Evolutionary conservation across 352 stramenopile species (phyloP).

Genomic region (Phytopythium kandeliae): DNA sequence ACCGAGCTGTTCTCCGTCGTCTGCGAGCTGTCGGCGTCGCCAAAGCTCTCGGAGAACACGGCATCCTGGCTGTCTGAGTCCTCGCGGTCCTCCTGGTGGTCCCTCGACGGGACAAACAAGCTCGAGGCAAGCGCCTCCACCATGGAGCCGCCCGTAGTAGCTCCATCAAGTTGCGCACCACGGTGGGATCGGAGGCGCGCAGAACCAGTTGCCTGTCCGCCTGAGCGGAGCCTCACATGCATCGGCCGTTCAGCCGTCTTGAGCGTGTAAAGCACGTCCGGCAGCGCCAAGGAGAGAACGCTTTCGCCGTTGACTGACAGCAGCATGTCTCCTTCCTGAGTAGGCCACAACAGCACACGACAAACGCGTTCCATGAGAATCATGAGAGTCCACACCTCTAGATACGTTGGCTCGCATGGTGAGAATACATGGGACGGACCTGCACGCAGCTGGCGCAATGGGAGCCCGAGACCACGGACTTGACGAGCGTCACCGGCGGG

Average conservation of each 20-base stretch:
- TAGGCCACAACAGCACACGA: no score
- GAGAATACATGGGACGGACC: constrained; percentile 16
- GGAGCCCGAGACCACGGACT: constrained; percentile 40
- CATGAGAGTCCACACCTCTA: no score
- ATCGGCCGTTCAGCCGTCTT: constrained; percentile 66
- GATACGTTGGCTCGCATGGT: no score
- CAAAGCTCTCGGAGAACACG: constrained; percentile 74
- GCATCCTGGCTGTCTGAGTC: constrained; percentile 64
- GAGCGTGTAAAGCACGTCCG: constrained; percentile 57
- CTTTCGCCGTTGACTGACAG: constrained; percentile 67
- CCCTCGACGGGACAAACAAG: background rate
- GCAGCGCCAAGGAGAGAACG: constrained; percentile 56
- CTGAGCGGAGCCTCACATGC: constrained; percentile 49
- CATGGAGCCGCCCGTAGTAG: constrained; percentile 17
- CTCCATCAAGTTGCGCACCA: constrained; percentile 4
- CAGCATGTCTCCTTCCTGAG: constrained; percentile 63
- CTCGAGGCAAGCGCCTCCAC: constrained; percentile 8
- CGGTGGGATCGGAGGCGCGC: constrained; percentile 12
- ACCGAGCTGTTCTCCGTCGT: constrained; percentile 75
- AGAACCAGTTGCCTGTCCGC: constrained; percentile 1
- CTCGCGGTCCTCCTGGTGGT: constrained; percentile 26
- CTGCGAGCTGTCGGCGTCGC: constrained; percentile 58
- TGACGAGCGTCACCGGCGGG: constrained; percentile 35
- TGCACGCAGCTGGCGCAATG: constrained; percentile 51
- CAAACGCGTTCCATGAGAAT: no score